Percentiles rank a stretch among this genome's conserved stretches.
These are phyloP conservation scores for Penstemon newberryi DNA, from an alignment of 257 asterid genomes.

Conservation along the genomic window DNA sequence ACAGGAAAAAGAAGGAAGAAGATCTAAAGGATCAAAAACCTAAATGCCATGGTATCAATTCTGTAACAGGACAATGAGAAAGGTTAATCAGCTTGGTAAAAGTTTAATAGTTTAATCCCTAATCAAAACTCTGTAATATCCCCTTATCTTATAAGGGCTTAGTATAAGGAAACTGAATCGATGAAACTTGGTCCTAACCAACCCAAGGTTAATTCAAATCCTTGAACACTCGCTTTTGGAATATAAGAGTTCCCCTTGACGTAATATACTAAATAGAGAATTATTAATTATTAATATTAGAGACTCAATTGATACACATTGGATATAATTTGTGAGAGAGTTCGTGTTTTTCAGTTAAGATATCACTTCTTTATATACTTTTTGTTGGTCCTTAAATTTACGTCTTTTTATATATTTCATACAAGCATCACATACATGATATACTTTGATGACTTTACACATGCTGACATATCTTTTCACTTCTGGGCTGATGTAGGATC, in stretches of 20 bases:
- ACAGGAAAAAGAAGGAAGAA: not conserved
- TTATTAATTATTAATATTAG: not conserved
- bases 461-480: slow-evolving; percentile 28
- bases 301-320: not conserved
- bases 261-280: slow-evolving; percentile 9
- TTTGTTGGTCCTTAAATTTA: slow-evolving; percentile 11
- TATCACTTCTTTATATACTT: not conserved
- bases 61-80: slow-evolving; percentile 1
- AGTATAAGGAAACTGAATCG: not conserved
- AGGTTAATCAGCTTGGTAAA: not conserved
- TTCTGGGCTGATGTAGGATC: slow-evolving; percentile 59
- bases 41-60: slow-evolving; percentile 2
- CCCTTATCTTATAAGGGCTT: not conserved
- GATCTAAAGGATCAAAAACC: not conserved
- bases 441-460: not conserved
- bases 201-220: not conserved
- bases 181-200: not conserved
- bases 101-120: not conserved
- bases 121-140: not conserved
- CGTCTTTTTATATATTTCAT: slow-evolving; percentile 4
- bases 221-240: not conserved
- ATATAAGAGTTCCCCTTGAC: not conserved
- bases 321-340: slow-evolving; percentile 1
- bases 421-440: not conserved
- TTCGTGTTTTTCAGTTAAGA: slow-evolving; percentile 3